Evolutionary conservation across 2,329 filamentous ascomycete species (phyloP).

Genomic region (Stagonosporopsis tanaceti): DNA sequence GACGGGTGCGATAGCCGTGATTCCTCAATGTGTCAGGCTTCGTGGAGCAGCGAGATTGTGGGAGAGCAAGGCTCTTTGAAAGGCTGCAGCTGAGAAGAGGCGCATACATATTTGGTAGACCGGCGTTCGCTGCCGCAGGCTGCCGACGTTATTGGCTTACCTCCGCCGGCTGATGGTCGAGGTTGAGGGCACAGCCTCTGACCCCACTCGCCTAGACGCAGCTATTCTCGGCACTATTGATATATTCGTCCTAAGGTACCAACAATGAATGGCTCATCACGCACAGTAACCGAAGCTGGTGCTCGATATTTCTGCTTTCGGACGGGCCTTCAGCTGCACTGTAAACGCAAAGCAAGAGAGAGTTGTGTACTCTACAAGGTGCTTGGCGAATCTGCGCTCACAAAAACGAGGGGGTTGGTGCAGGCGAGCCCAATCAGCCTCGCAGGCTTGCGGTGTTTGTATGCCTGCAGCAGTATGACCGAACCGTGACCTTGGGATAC

Average conservation of each 20-base stretch:
- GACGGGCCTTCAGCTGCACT: neutral
- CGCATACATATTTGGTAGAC: conserved; percentile 27
- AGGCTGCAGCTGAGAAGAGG: conserved; percentile 28
- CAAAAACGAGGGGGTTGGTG: neutral
- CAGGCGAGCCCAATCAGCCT: neutral
- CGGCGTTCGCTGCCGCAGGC: conserved; percentile 29
- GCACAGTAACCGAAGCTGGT: neutral
- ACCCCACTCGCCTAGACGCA: conserved; percentile 14
- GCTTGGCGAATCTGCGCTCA: neutral
- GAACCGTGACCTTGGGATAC: conserved; percentile 5
- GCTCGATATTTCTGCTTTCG: neutral
- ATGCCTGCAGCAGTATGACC: conserved; percentile 8
- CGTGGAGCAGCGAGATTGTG: conserved; percentile 14
- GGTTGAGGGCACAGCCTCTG: conserved; percentile 33
- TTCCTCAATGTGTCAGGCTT: conserved; percentile 3
- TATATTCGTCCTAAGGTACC: conserved; percentile 1
- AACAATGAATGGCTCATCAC: conserved; percentile 2
- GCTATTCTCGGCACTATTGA: conserved; percentile 22
- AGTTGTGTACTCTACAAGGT: neutral
- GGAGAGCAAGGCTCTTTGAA: conserved; percentile 16
- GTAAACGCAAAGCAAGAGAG: neutral
- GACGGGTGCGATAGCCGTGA: conserved; percentile 7
- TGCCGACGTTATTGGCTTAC: conserved; percentile 30
- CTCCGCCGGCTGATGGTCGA: conserved; percentile 33
- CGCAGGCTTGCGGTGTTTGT: neutral